Evolutionary conservation across 306 rosid genomes (phyloP).

Genomic region (Casuarina glauca): DNA sequence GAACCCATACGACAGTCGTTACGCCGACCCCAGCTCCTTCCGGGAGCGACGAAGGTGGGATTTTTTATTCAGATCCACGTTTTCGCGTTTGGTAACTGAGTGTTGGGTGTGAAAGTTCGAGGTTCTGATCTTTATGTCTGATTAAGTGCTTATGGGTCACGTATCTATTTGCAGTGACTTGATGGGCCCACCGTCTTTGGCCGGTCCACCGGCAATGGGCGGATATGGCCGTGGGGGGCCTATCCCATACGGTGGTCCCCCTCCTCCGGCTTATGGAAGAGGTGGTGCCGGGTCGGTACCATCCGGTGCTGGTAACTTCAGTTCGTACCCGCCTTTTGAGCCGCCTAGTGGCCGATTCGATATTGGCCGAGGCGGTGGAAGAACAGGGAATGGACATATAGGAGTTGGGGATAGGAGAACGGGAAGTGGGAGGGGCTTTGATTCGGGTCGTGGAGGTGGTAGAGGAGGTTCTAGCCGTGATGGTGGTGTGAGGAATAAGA

Average conservation of each 20-base stretch:
- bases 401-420: conserved; percentile 22
- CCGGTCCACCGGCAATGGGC: conserved; percentile 22
- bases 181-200: conserved; percentile 50
- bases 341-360: conserved; percentile 71
- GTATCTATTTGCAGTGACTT: conserved; percentile 48
- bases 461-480: conserved; percentile 33
- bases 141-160: not conserved
- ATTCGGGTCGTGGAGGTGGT: conserved; percentile 12
- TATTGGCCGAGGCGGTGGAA: conserved; percentile 52
- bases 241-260: conserved; percentile 34
- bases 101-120: not conserved
- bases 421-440: conserved; percentile 13
- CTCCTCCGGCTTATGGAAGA: conserved; percentile 39
- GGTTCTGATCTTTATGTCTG: not conserved
- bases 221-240: conserved; percentile 55
- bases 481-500: conserved; percentile 41
- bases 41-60: conserved; percentile 79
- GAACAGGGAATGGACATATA: conserved; percentile 28
- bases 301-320: conserved; percentile 29
- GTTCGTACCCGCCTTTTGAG: conserved; percentile 50
- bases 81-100: not conserved
- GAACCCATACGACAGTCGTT: conserved; percentile 63
- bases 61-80: not conserved
- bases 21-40: conserved; percentile 63
- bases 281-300: conserved; percentile 37